Conservation (phyloP, 768 basidiomycete species). For the Pisolithus microcarpus region DNA sequence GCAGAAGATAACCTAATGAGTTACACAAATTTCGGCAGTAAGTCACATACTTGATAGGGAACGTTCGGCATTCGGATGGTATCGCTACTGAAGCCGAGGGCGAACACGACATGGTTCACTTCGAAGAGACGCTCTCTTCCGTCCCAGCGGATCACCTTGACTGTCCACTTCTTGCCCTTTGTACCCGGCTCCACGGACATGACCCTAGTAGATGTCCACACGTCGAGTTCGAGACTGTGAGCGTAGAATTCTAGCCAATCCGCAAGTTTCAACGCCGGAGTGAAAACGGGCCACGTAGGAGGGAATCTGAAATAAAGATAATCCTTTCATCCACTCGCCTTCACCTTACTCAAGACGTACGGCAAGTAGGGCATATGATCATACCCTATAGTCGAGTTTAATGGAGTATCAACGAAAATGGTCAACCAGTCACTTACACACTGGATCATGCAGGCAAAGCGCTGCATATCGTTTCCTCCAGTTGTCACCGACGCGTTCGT, state of each 20-base stretch:
- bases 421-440: conserved; percentile 30
- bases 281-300: conserved; percentile 45
- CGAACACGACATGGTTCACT: conserved; percentile 49
- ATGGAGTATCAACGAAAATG: background rate
- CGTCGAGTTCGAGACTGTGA: conserved; percentile 49
- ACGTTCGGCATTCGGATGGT: conserved; percentile 39
- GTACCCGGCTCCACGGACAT: conserved; percentile 32
- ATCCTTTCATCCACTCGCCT: background rate
- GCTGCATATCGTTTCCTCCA: conserved; percentile 57
- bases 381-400: conserved; percentile 30
- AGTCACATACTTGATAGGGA: conserved; percentile 32
- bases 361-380: conserved; percentile 51
- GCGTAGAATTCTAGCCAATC: conserved; percentile 64
- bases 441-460: conserved; percentile 47
- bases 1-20: background rate
- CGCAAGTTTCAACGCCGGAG: conserved; percentile 53
- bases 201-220: conserved; percentile 50
- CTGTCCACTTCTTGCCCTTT: conserved; percentile 37
- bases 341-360: conserved; percentile 23
- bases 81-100: conserved; percentile 46
- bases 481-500: conserved; percentile 46
- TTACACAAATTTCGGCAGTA: background rate
- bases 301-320: conserved; percentile 36
- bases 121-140: conserved; percentile 29
- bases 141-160: conserved; percentile 29